A percentile compares a stretch with the other conserved stretches of the same genome.
phyloP scores from a whole-genome alignment of 1,284 basidiomycete genomes.

The Rugosomyces carneus region DNA sequence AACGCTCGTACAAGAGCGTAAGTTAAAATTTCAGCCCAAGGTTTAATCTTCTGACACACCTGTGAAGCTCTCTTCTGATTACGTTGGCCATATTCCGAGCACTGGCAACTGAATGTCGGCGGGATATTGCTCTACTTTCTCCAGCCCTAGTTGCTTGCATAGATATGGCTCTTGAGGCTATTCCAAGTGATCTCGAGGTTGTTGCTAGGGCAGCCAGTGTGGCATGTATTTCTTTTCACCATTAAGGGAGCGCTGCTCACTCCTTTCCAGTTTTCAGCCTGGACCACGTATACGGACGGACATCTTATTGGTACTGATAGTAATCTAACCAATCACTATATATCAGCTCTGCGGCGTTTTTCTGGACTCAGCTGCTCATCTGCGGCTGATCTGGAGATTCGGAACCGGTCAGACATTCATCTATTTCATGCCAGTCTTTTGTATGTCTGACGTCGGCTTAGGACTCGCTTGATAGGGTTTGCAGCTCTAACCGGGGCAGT shows the following conservation, averaged over 20 bases:
- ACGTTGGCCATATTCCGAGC: conserved; percentile 83
- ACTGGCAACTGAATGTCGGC: conserved; percentile 85
- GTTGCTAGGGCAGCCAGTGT: conserved; percentile 78
- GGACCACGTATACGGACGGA: conserved; percentile 90
- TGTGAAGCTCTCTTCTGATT: conserved; percentile 71
- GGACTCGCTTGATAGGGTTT: conserved; percentile 82
- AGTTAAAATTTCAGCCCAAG: too few species aligned
- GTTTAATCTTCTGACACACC: conserved; percentile 1
- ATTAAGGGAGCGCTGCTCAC: neutral
- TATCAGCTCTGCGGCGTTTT: conserved; percentile 66
- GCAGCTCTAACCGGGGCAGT: conserved; percentile 78
- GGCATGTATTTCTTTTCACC: conserved; percentile 40
- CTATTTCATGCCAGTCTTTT: neutral
- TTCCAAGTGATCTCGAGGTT: conserved; percentile 79
- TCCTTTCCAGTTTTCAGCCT: conserved; percentile 70
- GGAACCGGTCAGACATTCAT: conserved; percentile 53
- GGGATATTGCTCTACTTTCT: conserved; percentile 81
- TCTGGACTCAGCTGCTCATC: conserved; percentile 51
- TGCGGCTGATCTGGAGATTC: conserved; percentile 53
- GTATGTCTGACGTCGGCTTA: conserved; percentile 24
- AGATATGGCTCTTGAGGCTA: conserved; percentile 54
- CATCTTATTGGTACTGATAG: conserved; percentile 75
- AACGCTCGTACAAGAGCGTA: conserved; percentile 80
- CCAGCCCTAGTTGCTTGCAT: conserved; percentile 74
- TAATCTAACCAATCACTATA: conserved; percentile 64